A percentile compares a stretch with the other conserved stretches of the same genome.
phyloP scores from a whole-genome alignment of 192 early-diverging fungal genomes.

The Backusella tuberculispora region DNA sequence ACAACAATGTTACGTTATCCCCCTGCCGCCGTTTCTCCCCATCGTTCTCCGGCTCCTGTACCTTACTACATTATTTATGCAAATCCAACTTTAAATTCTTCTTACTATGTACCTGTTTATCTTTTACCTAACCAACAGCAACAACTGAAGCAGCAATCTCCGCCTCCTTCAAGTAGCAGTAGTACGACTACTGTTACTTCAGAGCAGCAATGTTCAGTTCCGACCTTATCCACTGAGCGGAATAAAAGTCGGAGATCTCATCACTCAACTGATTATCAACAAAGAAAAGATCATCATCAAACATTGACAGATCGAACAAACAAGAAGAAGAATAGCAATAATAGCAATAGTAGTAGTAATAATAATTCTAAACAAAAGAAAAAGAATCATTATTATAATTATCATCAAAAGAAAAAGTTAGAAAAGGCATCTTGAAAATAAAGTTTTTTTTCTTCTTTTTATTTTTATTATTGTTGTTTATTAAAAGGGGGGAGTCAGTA shows the following conservation, averaged over 20 bases:
- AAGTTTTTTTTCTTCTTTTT: neutral
- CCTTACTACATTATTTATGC: conserved; percentile 13
- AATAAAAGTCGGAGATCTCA: neutral
- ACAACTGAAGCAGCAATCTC: neutral
- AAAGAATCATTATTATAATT: neutral
- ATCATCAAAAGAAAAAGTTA: neutral
- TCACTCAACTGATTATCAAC: neutral
- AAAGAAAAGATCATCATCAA: neutral
- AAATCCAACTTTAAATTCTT: conserved; percentile 14
- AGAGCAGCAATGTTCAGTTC: neutral
- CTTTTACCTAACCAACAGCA: neutral
- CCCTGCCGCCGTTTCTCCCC: conserved; percentile 7
- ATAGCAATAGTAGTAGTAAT: neutral
- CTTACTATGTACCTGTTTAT: conserved; percentile 11
- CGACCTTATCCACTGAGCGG: neutral
- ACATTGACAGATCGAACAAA: neutral
- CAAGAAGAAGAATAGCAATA: neutral
- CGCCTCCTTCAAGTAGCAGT: neutral
- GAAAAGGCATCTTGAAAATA: neutral
- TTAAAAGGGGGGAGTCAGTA: too few relatives aligned
- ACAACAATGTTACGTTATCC: neutral
- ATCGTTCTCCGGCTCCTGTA: neutral
- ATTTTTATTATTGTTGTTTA: neutral
- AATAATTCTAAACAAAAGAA: neutral
- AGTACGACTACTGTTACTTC: neutral